Conservation (phyloP, 345 rosid genomes). For the Geranium brycei region DNA sequence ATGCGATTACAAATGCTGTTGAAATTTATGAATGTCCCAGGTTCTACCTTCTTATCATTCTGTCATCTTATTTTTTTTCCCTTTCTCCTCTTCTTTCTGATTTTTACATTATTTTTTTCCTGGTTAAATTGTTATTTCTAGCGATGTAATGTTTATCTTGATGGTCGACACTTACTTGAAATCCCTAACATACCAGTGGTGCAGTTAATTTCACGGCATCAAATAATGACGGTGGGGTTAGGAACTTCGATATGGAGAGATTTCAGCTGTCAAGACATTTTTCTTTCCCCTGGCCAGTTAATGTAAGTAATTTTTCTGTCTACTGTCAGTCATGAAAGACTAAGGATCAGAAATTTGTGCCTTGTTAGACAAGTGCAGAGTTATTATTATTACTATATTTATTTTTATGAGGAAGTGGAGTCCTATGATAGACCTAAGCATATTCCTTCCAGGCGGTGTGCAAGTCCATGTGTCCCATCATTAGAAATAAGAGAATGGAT, state of each 20-base stretch:
- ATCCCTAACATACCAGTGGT: slow-evolving; percentile 23
- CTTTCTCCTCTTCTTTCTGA: slow-evolving; percentile 8
- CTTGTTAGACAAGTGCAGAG: no score
- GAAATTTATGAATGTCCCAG: slow-evolving; percentile 65
- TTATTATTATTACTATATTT: not conserved
- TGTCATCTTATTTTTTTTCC: slow-evolving; percentile 6
- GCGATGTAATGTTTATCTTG: no score
- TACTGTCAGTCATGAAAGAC: not conserved
- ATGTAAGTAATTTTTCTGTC: slow-evolving; percentile 29
- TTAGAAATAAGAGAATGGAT: no score
- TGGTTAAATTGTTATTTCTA: no score
- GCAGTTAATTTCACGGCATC: slow-evolving; percentile 66
- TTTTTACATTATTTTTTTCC: not conserved
- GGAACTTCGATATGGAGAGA: slow-evolving; percentile 76
- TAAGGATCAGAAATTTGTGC: no score
- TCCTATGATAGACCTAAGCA: no score
- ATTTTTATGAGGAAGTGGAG: no score
- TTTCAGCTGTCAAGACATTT: slow-evolving; percentile 49
- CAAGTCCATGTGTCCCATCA: no score
- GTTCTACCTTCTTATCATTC: slow-evolving; percentile 7
- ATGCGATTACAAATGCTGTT: slow-evolving; percentile 84
- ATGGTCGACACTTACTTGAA: no score
- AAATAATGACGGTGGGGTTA: slow-evolving; percentile 64
- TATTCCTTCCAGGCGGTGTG: no score
- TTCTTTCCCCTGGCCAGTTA: slow-evolving; percentile 62